Evolutionary conservation across 768 basidiomycete genomes (phyloP).

Genomic region (Boletus reticulatus): DNA sequence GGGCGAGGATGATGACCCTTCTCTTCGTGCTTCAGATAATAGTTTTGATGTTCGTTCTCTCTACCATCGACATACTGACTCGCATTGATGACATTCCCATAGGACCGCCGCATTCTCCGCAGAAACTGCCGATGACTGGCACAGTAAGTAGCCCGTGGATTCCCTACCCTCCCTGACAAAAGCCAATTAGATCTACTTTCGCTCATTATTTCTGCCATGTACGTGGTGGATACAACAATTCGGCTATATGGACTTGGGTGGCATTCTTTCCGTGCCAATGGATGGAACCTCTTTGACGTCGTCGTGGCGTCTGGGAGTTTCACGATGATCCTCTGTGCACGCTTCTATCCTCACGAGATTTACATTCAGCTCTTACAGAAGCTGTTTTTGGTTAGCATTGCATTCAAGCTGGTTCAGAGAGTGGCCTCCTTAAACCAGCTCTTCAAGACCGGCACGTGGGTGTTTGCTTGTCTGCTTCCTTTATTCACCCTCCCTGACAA

Average conservation of each 20-base stretch:
- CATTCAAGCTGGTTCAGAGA: constrained; percentile 91
- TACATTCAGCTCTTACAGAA: constrained; percentile 71
- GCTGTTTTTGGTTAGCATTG: constrained; percentile 88
- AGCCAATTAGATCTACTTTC: constrained; percentile 65
- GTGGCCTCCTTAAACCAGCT: constrained; percentile 88
- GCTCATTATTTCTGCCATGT: constrained; percentile 66
- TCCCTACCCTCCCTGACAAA: constrained; percentile 8
- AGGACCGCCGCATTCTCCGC: constrained; percentile 82
- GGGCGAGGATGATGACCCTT: constrained; percentile 76
- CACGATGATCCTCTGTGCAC: constrained; percentile 74
- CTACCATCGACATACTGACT: not conserved
- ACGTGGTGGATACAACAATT: constrained; percentile 71
- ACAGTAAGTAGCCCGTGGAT: constrained; percentile 45
- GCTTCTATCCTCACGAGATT: constrained; percentile 49
- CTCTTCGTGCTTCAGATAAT: constrained; percentile 81
- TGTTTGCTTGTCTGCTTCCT: constrained; percentile 7
- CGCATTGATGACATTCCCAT: constrained; percentile 1
- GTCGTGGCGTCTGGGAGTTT: constrained; percentile 79
- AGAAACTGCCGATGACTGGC: constrained; percentile 49
- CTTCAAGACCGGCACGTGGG: constrained; percentile 97
- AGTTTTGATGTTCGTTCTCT: constrained; percentile 67
- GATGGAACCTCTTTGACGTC: constrained; percentile 93
- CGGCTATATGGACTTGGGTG: constrained; percentile 85
- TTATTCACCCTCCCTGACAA: not conserved
- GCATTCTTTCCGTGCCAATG: constrained; percentile 77